Percentiles rank a stretch among this genome's conserved stretches.
These are phyloP conservation scores for Fusarium anthophilum DNA, from an alignment of 2,329 filamentous ascomycete genomes.

Conservation along the genomic window DNA sequence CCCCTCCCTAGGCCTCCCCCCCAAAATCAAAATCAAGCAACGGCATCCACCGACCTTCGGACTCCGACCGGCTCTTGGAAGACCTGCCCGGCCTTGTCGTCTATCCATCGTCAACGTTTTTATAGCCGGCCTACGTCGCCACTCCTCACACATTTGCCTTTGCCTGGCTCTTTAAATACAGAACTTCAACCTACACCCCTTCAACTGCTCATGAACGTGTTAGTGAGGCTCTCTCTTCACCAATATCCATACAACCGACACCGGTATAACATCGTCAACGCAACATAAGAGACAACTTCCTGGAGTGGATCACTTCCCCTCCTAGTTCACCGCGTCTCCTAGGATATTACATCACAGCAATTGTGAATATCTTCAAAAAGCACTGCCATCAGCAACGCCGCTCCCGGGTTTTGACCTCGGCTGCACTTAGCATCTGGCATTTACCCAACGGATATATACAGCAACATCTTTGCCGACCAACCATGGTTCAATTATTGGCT, in stretches of 20 bases:
- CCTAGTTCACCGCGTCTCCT: slow-evolving; percentile 7
- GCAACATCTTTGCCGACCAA: slow-evolving; percentile 6
- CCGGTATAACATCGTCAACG: slow-evolving; percentile 35
- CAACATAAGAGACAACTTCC: slow-evolving; percentile 23
- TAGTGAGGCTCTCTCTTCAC: slow-evolving; percentile 38
- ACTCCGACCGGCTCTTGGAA: slow-evolving; percentile 40
- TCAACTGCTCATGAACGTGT: slow-evolving; percentile 41
- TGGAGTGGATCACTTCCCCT: slow-evolving; percentile 11
- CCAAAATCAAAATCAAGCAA: background rate
- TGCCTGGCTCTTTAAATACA: slow-evolving; percentile 9
- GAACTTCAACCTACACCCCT: slow-evolving; percentile 28
- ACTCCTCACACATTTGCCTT: slow-evolving; percentile 21
- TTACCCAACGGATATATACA: slow-evolving; percentile 6
- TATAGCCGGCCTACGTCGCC: slow-evolving; percentile 42
- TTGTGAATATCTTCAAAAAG: slow-evolving; percentile 6
- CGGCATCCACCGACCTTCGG: slow-evolving; percentile 41
- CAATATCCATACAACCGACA: slow-evolving; percentile 21
- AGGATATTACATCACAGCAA: slow-evolving; percentile 8
- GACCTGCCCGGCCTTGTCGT: slow-evolving; percentile 3
- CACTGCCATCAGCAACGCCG: background rate
- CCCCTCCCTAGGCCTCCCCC: background rate
- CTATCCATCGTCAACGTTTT: slow-evolving; percentile 37
- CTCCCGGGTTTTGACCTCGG: background rate
- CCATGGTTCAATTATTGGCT: slow-evolving; percentile 48
- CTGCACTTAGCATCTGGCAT: background rate